Percentiles rank a stretch among this genome's conserved stretches.
These are phyloP conservation scores for Amauroascus niger DNA, from an alignment of 2,329 filamentous ascomycete species.

Conservation along the genomic window DNA sequence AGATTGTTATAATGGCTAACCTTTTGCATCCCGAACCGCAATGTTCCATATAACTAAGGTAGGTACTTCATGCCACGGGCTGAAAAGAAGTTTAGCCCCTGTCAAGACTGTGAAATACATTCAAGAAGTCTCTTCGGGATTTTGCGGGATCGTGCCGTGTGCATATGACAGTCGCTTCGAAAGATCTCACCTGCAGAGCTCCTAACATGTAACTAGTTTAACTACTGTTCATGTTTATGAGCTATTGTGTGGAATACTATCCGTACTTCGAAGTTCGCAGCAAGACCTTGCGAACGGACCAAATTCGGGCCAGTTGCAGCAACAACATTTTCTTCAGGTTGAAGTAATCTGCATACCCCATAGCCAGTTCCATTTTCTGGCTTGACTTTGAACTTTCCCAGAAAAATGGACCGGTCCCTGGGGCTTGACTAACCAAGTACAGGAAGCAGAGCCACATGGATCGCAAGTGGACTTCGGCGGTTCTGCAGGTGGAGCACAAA, in stretches of 20 bases:
- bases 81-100: background rate
- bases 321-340: background rate
- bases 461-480: background rate
- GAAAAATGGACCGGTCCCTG: background rate
- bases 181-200: background rate
- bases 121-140: background rate
- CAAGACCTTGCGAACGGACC: background rate
- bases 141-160: background rate
- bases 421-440: background rate
- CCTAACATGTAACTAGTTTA: background rate
- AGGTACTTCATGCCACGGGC: background rate
- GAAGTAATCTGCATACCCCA: background rate
- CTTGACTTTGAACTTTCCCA: background rate
- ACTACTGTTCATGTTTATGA: background rate
- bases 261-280: no score
- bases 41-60: background rate
- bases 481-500: constrained; percentile 2
- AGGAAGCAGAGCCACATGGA: constrained; percentile 9
- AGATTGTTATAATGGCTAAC: background rate
- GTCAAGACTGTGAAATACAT: background rate
- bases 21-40: background rate
- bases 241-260: no score
- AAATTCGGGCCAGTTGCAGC: background rate
- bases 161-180: background rate
- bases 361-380: background rate